phyloP scores from a whole-genome alignment of 805 yeast species.

The Candida manassasensis region DNA sequence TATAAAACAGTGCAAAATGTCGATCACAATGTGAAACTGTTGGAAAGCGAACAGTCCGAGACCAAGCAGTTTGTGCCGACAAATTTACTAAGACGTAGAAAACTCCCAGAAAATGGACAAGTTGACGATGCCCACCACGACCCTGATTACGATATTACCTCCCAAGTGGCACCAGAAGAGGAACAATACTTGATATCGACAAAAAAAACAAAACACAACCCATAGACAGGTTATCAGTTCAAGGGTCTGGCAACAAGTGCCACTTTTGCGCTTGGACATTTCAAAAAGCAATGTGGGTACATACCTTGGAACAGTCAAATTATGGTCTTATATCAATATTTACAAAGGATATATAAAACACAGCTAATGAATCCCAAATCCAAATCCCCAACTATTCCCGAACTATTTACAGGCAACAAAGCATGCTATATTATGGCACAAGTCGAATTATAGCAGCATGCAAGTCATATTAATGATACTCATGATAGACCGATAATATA shows the following conservation, averaged over 20 bases:
- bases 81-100: constrained; percentile 6
- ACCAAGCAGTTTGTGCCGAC: constrained; percentile 8
- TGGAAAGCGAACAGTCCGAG: constrained; percentile 1
- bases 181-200: constrained; percentile 5
- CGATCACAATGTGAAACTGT: constrained; percentile 1
- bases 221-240: no score
- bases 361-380: constrained; percentile 5
- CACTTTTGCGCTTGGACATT: no score
- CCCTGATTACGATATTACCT: constrained; percentile 3
- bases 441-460: neutral
- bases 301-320: no score
- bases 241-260: no score
- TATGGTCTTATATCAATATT: neutral
- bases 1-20: constrained; percentile 38
- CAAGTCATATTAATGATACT: no score
- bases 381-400: constrained; percentile 3
- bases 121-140: constrained; percentile 7
- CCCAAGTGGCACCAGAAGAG: constrained; percentile 8
- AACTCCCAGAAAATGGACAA: neutral
- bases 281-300: no score
- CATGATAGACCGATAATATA: no score
- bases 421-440: no score
- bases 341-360: constrained; percentile 1
- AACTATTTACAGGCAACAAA: constrained; percentile 5
- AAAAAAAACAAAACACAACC: constrained; percentile 5